Percentiles rank a stretch among this genome's conserved stretches.
Conservation (phyloP, 2,329 filamentous ascomycete genomes). For the Hypoxylon sp. region DNA sequence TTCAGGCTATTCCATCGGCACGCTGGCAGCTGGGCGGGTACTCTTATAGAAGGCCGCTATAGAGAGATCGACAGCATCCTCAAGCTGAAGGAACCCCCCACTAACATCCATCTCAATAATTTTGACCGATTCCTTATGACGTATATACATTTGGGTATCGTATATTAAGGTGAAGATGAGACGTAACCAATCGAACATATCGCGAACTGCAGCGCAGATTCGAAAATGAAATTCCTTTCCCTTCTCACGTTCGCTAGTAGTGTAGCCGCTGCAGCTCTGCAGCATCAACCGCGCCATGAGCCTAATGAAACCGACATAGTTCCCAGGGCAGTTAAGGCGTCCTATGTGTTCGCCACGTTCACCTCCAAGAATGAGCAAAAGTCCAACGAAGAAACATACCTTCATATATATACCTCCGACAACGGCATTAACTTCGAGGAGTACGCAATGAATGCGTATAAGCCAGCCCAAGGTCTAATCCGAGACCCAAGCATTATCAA, state of each 20-base stretch:
- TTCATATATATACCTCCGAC: too few relatives aligned
- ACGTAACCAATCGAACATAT: neutral
- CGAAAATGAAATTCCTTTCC: neutral
- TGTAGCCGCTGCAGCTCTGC: neutral
- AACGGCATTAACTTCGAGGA: too few relatives aligned
- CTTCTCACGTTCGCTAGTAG: neutral
- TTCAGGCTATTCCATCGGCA: neutral
- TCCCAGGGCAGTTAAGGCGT: neutral
- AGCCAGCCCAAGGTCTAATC: too few relatives aligned
- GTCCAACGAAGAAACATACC: neutral
- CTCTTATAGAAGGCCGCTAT: neutral
- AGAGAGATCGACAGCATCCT: neutral
- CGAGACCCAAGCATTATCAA: too few relatives aligned
- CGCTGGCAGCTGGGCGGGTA: neutral
- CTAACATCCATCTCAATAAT: neutral
- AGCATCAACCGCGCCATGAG: too few relatives aligned
- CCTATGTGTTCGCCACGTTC: neutral
- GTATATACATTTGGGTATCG: neutral
- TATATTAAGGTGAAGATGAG: neutral
- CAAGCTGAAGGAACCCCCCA: neutral
- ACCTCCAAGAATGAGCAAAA: neutral
- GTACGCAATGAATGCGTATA: too few relatives aligned
- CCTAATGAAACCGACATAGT: too few relatives aligned
- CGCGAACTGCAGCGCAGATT: neutral
- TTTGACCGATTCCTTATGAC: neutral